Conservation (phyloP, 306 rosid genomes). For the Ormosia semicastrata region DNA sequence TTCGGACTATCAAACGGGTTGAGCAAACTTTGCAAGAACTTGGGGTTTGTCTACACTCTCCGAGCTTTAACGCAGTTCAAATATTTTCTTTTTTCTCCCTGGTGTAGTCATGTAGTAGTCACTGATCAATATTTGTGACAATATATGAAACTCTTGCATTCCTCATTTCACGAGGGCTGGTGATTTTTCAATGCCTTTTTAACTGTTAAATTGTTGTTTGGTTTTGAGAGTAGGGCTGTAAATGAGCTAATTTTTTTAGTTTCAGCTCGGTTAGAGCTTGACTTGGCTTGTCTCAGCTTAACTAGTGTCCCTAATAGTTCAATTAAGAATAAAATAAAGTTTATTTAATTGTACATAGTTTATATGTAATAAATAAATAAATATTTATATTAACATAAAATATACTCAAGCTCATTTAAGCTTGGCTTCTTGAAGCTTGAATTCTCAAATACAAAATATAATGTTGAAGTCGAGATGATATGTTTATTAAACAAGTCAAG, state of each 20-base stretch:
- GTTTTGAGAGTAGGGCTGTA: not conserved
- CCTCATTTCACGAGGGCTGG: not conserved
- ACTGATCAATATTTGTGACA: not conserved
- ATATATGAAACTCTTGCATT: not conserved
- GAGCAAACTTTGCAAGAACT: conserved; percentile 98
- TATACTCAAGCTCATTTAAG: not conserved
- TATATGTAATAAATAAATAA: not conserved
- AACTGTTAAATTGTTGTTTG: conserved; percentile 10
- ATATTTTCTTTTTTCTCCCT: conserved; percentile 19
- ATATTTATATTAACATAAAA: not conserved
- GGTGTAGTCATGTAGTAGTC: not conserved
- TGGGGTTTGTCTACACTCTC: conserved; percentile 63
- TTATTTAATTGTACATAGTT: no score
- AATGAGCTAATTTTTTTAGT: not conserved
- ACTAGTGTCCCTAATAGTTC: not conserved
- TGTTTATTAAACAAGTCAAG: not conserved
- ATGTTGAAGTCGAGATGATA: not conserved
- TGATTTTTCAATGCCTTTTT: not conserved
- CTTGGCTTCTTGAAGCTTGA: not conserved
- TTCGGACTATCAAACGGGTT: conserved; percentile 89
- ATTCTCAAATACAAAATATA: not conserved
- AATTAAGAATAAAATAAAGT: not conserved
- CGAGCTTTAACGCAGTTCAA: conserved; percentile 8
- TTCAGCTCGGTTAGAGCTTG: not conserved
- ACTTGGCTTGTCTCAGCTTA: conserved; percentile 4